phyloP scores from a whole-genome alignment of 192 early-diverging fungal genomes.

The Coemansia sp. region DNA sequence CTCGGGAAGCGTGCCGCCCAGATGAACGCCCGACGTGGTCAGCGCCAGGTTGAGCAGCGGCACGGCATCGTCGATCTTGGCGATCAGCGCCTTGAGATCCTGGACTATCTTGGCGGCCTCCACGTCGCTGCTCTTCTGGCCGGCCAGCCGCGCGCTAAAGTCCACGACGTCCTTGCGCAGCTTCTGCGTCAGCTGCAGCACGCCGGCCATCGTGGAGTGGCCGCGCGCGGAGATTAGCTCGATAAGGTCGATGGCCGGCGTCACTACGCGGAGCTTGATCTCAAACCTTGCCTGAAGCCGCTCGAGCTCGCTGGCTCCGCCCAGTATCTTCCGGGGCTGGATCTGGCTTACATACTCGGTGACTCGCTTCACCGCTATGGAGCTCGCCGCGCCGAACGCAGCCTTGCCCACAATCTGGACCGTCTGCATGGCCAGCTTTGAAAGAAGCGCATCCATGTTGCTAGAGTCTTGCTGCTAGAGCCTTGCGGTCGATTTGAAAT shows the following conservation, averaged over 20 bases:
- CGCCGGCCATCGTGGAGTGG: constrained; percentile 58
- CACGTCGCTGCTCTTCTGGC: background rate
- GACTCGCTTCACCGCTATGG: constrained; percentile 51
- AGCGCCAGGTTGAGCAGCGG: constrained; percentile 57
- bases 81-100: constrained; percentile 30
- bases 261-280: constrained; percentile 54
- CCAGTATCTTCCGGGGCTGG: background rate
- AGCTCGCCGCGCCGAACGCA: constrained; percentile 54
- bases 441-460: constrained; percentile 62
- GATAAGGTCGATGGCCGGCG: constrained; percentile 70
- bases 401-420: constrained; percentile 62
- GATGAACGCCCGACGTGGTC: constrained; percentile 51
- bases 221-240: constrained; percentile 63
- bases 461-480: background rate
- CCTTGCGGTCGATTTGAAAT: too few species aligned
- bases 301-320: constrained; percentile 32
- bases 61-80: constrained; percentile 53
- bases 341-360: constrained; percentile 44
- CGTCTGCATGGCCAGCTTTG: constrained; percentile 60
- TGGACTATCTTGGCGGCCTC: constrained; percentile 8
- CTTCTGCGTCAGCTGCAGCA: constrained; percentile 54
- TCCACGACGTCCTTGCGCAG: constrained; percentile 56
- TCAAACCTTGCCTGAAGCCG: constrained; percentile 52
- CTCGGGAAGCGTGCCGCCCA: constrained; percentile 45
- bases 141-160: constrained; percentile 17